Conservation (phyloP, 148 eudicot genomes). For the Talinum fruticosum region DNA sequence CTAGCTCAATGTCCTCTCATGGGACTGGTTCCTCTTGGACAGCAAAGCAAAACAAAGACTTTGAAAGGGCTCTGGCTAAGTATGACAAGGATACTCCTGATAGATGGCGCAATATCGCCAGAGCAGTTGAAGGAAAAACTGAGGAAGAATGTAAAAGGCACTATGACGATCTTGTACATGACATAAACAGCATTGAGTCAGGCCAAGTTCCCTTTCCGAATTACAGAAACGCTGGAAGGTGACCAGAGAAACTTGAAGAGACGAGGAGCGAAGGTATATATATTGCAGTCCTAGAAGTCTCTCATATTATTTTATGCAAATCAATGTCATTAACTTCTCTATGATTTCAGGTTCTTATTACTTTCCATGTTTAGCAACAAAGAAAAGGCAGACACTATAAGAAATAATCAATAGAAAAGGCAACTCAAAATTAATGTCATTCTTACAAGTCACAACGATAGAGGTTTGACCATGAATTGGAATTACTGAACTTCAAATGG, state of each 20-base stretch:
- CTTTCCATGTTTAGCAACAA: slow-evolving; percentile 12
- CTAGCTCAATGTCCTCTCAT: slow-evolving; percentile 32
- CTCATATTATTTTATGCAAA: neutral
- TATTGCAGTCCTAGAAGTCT: neutral
- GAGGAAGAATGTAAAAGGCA: slow-evolving; percentile 50
- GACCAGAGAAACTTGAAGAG: slow-evolving; percentile 19
- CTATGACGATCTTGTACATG: slow-evolving; percentile 46
- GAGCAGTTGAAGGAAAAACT: slow-evolving; percentile 52
- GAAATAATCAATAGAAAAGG: neutral
- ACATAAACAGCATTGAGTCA: slow-evolving; percentile 43
- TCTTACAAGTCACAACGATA: slow-evolving; percentile 7
- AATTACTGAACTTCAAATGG: neutral
- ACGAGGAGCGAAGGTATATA: slow-evolving; percentile 34
- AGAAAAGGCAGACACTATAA: neutral
- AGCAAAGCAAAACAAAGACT: slow-evolving; percentile 49
- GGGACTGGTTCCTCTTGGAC: slow-evolving; percentile 40
- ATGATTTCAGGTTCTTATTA: slow-evolving; percentile 8
- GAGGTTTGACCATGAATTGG: neutral
- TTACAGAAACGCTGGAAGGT: slow-evolving; percentile 28
- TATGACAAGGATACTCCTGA: slow-evolving; percentile 57
- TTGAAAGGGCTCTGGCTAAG: slow-evolving; percentile 57
- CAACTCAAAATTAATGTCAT: neutral
- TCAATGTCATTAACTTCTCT: neutral
- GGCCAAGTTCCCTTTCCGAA: slow-evolving; percentile 55
- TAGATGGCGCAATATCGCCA: slow-evolving; percentile 57